These are phyloP conservation scores for Leccinum griseonigrum DNA, from an alignment of 1,284 basidiomycete species.

Conservation along the genomic window DNA sequence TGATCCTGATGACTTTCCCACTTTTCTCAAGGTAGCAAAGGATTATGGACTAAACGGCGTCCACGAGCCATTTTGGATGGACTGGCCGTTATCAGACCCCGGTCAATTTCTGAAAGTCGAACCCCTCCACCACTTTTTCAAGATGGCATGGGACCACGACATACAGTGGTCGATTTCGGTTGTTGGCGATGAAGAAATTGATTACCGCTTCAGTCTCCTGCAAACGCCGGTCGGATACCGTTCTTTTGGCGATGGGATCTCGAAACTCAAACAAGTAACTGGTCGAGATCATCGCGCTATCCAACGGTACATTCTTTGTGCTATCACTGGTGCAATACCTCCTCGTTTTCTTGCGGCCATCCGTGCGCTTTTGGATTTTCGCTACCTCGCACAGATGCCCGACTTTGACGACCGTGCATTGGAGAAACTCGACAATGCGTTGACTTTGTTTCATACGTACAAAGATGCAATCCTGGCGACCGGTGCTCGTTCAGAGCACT, in stretches of 20 bases:
- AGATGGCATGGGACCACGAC: neutral
- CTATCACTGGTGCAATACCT: neutral
- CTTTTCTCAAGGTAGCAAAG: neutral
- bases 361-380: neutral
- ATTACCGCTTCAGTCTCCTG: neutral
- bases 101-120: neutral
- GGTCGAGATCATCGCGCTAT: neutral
- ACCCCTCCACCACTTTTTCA: neutral
- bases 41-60: neutral
- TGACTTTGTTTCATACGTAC: constrained; percentile 1
- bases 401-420: neutral
- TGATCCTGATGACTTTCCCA: neutral
- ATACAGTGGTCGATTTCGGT: neutral
- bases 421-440: neutral
- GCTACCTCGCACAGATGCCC: neutral
- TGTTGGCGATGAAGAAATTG: neutral
- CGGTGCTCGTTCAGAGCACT: neutral
- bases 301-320: neutral
- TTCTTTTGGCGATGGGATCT: neutral
- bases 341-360: neutral
- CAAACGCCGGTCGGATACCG: neutral
- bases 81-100: neutral
- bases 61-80: neutral
- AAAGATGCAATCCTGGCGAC: neutral
- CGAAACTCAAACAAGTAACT: neutral